These are phyloP conservation scores for Phalaenopsis equestris DNA, from an alignment of 106 monocot genomes.

Conservation along the genomic window DNA sequence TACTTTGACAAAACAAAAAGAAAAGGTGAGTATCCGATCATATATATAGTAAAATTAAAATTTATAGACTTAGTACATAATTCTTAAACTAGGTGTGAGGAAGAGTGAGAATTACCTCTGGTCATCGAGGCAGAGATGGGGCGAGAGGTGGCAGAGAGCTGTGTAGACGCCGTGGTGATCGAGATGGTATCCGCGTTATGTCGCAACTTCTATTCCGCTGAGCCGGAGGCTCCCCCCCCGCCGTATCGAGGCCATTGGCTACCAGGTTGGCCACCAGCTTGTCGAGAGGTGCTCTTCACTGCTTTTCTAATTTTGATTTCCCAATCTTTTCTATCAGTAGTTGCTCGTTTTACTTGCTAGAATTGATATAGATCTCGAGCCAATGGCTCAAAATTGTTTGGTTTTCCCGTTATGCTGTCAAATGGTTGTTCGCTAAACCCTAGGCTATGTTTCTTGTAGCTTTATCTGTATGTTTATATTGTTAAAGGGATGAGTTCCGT, in stretches of 20 bases:
- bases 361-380: background rate
- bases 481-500: background rate
- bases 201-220: slow-evolving; percentile 57
- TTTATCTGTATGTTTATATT: background rate
- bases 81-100: too few relatives aligned
- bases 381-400: too few relatives aligned
- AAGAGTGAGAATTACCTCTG: too few relatives aligned
- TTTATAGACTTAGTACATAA: too few relatives aligned
- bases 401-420: background rate
- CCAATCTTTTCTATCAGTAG: background rate
- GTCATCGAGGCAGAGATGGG: slow-evolving; percentile 32
- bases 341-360: background rate
- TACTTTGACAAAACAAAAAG: too few relatives aligned
- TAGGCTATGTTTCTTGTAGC: background rate
- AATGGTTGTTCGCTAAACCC: background rate
- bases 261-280: slow-evolving; percentile 93
- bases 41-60: too few relatives aligned
- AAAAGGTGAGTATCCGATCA: too few relatives aligned
- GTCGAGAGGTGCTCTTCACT: slow-evolving; percentile 49
- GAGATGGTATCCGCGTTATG: slow-evolving; percentile 93
- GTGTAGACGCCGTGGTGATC: slow-evolving; percentile 70
- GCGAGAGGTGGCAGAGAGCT: slow-evolving; percentile 87
- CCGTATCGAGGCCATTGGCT: slow-evolving; percentile 96
- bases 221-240: slow-evolving; percentile 84
- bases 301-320: background rate